Percentiles rank a stretch among this genome's conserved stretches.
These are phyloP conservation scores for Ganoderma multipileum DNA, from an alignment of 1,284 basidiomycete species.

Conservation along the genomic window DNA sequence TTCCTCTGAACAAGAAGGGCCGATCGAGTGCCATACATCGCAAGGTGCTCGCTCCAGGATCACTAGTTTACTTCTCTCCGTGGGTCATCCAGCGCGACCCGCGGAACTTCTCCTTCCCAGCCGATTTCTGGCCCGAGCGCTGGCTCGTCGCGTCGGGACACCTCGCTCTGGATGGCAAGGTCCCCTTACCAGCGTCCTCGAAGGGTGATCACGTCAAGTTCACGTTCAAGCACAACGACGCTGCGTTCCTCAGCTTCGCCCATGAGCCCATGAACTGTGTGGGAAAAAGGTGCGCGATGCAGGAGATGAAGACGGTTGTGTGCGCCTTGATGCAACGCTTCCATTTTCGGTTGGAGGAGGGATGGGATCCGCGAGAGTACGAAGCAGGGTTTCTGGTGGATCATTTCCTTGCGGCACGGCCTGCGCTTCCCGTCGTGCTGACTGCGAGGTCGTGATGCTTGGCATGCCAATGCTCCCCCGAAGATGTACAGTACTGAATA, in stretches of 20 bases:
- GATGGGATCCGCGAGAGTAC: constrained; percentile 8
- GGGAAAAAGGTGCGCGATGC: constrained; percentile 41
- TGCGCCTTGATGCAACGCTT: constrained; percentile 36
- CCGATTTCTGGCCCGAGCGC: constrained; percentile 40
- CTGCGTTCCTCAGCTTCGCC: constrained; percentile 40
- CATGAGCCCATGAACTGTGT: constrained; percentile 41
- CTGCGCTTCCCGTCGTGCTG: not conserved
- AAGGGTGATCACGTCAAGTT: not conserved
- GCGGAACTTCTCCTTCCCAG: constrained; percentile 40
- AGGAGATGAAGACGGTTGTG: constrained; percentile 34
- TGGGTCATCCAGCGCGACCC: constrained; percentile 41
- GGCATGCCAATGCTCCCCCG: not conserved
- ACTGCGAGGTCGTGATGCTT: not conserved
- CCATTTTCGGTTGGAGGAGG: constrained; percentile 32
- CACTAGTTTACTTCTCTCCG: constrained; percentile 31
- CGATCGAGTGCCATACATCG: not conserved
- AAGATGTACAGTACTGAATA: not conserved
- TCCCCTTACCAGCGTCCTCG: not conserved
- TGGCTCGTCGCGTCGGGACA: constrained; percentile 35
- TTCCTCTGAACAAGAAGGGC: no score
- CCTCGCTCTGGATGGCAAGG: not conserved
- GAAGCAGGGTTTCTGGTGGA: not conserved
- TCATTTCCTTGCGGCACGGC: constrained; percentile 1
- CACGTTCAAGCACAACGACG: constrained; percentile 32
- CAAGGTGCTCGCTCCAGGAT: constrained; percentile 39